Percentiles rank a stretch among this genome's conserved stretches.
phyloP scores from a whole-genome alignment of 1,284 basidiomycete species.

The Pseudozyma sp. region DNA sequence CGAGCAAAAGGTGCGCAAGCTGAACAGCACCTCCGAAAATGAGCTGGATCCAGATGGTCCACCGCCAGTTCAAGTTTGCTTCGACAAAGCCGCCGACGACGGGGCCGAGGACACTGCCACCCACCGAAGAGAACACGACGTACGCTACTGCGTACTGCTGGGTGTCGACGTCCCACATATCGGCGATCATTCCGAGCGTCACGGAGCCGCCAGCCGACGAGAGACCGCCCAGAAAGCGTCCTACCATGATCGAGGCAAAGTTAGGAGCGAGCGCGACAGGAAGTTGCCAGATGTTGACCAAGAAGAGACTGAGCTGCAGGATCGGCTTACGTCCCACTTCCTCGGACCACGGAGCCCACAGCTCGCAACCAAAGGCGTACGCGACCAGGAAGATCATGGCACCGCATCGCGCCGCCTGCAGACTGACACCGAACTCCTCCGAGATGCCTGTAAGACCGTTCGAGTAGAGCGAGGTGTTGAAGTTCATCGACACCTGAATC shows the following conservation, averaged over 20 bases:
- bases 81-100: slow-evolving; percentile 61
- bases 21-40: slow-evolving; percentile 70
- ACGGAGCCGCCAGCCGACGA: slow-evolving; percentile 70
- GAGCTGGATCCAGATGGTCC: slow-evolving; percentile 70
- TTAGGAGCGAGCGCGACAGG: slow-evolving; percentile 58
- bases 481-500: slow-evolving; percentile 69
- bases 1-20: slow-evolving; percentile 68
- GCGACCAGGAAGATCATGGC: slow-evolving; percentile 69
- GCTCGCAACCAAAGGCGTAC: slow-evolving; percentile 68
- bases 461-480: slow-evolving; percentile 69
- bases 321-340: slow-evolving; percentile 67
- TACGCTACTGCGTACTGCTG: slow-evolving; percentile 68
- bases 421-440: slow-evolving; percentile 66
- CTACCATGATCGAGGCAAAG: slow-evolving; percentile 66
- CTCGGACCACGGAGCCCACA: slow-evolving; percentile 68
- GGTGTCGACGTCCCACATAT: slow-evolving; percentile 66
- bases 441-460: slow-evolving; percentile 63
- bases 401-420: slow-evolving; percentile 67
- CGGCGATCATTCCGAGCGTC: slow-evolving; percentile 69
- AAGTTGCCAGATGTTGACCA: slow-evolving; percentile 68
- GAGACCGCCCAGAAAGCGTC: slow-evolving; percentile 68
- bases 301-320: slow-evolving; percentile 63
- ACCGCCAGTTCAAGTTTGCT: slow-evolving; percentile 45
- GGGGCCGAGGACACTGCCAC: slow-evolving; percentile 68
- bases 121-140: slow-evolving; percentile 67